A percentile compares a stretch with the other conserved stretches of the same genome.
Evolutionary conservation across 176 grass and related monocot species (phyloP).

Genomic region (Metroxylon sagu): DNA sequence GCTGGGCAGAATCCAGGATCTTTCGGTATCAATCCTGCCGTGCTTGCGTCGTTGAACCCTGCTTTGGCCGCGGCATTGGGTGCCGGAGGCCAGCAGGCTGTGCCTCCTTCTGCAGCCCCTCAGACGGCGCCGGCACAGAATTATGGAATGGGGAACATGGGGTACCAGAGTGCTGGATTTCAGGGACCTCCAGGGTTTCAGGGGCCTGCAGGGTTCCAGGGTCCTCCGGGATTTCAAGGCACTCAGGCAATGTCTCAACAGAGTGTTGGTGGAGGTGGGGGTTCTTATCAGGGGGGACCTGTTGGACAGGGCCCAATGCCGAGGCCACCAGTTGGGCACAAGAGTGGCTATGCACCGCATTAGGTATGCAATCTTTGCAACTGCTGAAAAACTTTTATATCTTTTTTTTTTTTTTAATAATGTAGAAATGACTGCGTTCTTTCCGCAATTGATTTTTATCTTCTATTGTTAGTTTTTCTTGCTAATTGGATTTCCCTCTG

Average conservation of each 20-base stretch:
- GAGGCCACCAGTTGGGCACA: conserved; percentile 37
- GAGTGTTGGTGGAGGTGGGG: conserved; percentile 27
- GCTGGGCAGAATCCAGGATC: conserved; percentile 77
- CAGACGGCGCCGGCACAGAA: conserved; percentile 37
- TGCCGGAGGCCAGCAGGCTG: conserved; percentile 33
- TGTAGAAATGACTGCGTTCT: conserved; percentile 9
- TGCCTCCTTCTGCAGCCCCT: conserved; percentile 18
- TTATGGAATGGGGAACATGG: conserved; percentile 52
- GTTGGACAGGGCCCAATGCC: conserved; percentile 49
- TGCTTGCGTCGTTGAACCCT: conserved; percentile 78
- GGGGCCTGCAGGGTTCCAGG: conserved; percentile 73
- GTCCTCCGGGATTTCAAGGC: conserved; percentile 42
- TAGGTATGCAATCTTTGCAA: conserved; percentile 54
- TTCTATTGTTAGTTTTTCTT: conserved; percentile 27
- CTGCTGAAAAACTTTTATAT: conserved; percentile 6
- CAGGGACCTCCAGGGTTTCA: conserved; percentile 55
- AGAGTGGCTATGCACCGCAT: conserved; percentile 61
- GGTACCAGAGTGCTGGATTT: conserved; percentile 44
- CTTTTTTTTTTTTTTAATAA: conserved; percentile 4
- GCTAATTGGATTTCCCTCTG: conserved; percentile 42
- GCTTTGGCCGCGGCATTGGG: conserved; percentile 78
- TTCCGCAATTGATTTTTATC: conserved; percentile 12
- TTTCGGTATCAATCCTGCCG: conserved; percentile 42
- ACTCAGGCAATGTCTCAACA: conserved; percentile 25
- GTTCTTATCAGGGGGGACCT: conserved; percentile 60